A percentile compares a stretch with the other conserved stretches of the same genome.
Conservation (phyloP, 1,284 basidiomycete species). For the Coniferiporia weirii region DNA sequence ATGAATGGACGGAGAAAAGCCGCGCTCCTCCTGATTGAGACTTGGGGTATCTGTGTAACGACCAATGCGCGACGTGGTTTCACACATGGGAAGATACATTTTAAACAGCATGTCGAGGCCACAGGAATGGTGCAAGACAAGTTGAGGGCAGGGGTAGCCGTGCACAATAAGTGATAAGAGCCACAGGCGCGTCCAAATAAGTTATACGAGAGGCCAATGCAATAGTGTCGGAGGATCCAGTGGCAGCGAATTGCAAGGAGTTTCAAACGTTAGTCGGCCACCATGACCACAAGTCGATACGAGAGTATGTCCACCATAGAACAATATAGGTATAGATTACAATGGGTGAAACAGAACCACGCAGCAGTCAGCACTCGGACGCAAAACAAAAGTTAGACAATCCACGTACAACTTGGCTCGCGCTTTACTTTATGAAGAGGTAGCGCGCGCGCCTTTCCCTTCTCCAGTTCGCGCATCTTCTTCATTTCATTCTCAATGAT, state of each 20-base stretch:
- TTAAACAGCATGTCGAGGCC: background rate
- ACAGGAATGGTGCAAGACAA: background rate
- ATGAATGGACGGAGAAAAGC: slow-evolving; percentile 13
- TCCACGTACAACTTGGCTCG: slow-evolving; percentile 63
- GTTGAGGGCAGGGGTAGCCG: no score
- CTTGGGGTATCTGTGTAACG: slow-evolving; percentile 15
- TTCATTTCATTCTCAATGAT: slow-evolving; percentile 65
- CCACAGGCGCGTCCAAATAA: background rate
- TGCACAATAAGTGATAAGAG: background rate
- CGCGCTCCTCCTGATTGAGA: slow-evolving; percentile 18
- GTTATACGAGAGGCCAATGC: background rate
- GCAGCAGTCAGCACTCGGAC: background rate
- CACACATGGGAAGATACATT: background rate
- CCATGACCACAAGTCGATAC: background rate
- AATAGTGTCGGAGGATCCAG: background rate
- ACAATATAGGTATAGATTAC: background rate
- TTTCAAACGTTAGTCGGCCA: background rate
- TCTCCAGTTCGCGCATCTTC: slow-evolving; percentile 67
- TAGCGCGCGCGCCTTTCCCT: slow-evolving; percentile 50
- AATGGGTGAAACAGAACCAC: background rate
- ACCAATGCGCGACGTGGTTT: background rate
- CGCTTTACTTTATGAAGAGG: slow-evolving; percentile 55
- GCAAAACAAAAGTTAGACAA: background rate
- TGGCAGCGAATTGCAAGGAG: background rate
- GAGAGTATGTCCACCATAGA: background rate